Evolutionary conservation across 331 rosid genomes (phyloP), one percentile per base, ranked within the genome.

Genomic region (Malus hybrid): DNA sequence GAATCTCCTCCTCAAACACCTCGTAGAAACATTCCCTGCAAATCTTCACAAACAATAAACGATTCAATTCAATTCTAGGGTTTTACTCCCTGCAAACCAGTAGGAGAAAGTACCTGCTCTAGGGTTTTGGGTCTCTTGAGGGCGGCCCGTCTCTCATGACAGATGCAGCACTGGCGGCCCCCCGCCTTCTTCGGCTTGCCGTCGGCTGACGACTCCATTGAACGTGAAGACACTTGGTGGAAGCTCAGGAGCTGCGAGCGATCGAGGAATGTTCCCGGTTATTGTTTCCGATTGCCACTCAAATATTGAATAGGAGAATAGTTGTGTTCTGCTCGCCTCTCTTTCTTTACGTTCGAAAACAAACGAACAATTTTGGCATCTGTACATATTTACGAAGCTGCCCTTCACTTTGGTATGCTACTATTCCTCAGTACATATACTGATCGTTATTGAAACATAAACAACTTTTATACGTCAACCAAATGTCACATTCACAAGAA

Each of bases 1-100:
- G 98, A 28, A 94, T 93, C 86, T 94, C 99, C 55, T 84, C 81
- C 88, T 94, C 96, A 76, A 94, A 90, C 4, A 88, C 93, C 67
- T 80, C 72, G 66, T 86, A 94, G 88, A 94, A 94, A 80, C 99
- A 91, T 54, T 90, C 96, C 77, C 87, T 87, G 84, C 99, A 92
- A 10, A 94, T 81, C 77, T 89, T 81, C 50, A 79, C 1, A 61
- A 4, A 59, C 63, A 79, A 6, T 6, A 24, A 62, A 33, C 61
- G 67, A 70, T 65, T 65, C 11, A 69, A 28, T 62, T 34, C 52
- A 10, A 10, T n/a, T 66, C 70, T 65, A 65, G 29, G 70, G 70
- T 65, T 65, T 28, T 32, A 33, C 7, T 24, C 24, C 24, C 24
- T 24, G 24, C 24, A 24, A 24, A 24, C 24, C 48, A 46, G 33